These are phyloP conservation scores for Zalaria obscura DNA, from an alignment of 2,329 filamentous ascomycete genomes.

Conservation along the genomic window DNA sequence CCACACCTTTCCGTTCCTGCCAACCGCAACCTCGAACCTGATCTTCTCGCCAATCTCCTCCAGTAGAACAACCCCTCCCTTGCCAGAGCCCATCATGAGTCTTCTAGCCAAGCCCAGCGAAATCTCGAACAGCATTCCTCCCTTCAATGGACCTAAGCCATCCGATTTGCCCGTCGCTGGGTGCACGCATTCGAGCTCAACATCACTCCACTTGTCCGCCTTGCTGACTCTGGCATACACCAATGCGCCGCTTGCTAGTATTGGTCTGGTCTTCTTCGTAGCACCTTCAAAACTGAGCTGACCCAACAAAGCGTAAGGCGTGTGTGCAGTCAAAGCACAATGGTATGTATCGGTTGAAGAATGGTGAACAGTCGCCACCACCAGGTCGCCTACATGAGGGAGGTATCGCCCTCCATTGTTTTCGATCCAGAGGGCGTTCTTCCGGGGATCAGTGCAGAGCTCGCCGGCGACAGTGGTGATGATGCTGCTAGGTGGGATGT, in stretches of 20 bases:
- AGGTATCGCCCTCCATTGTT: slow-evolving; percentile 61
- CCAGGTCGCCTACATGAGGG: slow-evolving; percentile 66
- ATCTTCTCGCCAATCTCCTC: slow-evolving; percentile 72
- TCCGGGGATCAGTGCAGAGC: slow-evolving; percentile 52
- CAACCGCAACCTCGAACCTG: slow-evolving; percentile 85
- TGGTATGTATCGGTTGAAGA: slow-evolving; percentile 65
- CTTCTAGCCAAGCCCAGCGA: slow-evolving; percentile 71
- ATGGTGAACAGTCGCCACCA: slow-evolving; percentile 75
- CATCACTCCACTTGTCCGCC: slow-evolving; percentile 69
- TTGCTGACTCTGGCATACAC: slow-evolving; percentile 78
- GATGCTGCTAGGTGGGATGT: slow-evolving; percentile 64
- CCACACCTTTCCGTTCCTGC: slow-evolving; percentile 86
- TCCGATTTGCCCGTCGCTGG: slow-evolving; percentile 76
- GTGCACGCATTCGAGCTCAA: slow-evolving; percentile 83
- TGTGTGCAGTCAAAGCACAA: slow-evolving; percentile 56
- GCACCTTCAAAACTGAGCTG: slow-evolving; percentile 89
- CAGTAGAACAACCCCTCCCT: slow-evolving; percentile 56
- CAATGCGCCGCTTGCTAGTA: slow-evolving; percentile 58
- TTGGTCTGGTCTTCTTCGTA: slow-evolving; percentile 79
- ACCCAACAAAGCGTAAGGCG: slow-evolving; percentile 54
- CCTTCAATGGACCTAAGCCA: slow-evolving; percentile 68
- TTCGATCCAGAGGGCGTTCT: slow-evolving; percentile 69
- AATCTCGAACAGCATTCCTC: slow-evolving; percentile 75
- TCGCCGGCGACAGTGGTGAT: slow-evolving; percentile 53
- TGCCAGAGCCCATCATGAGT: slow-evolving; percentile 48